Conservation (phyloP, 345 rosid species). For the Carallia brachiata region DNA sequence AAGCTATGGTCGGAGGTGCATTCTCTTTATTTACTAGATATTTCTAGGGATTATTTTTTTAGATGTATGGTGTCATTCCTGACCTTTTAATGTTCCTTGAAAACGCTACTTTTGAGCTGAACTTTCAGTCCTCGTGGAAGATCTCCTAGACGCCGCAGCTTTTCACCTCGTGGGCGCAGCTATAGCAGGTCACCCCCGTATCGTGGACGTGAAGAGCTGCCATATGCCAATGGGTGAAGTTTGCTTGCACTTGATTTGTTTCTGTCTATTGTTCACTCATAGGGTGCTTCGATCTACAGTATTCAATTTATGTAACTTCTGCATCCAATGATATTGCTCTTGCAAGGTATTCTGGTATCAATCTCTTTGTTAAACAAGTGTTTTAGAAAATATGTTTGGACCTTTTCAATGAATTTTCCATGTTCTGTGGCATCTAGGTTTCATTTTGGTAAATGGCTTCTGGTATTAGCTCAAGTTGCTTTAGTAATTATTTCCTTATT, state of each 20-base stretch:
- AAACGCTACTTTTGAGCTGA: conserved; percentile 33
- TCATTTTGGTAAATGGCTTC: no score
- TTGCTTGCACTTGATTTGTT: conserved; percentile 9
- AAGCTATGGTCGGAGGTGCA: conserved; percentile 75
- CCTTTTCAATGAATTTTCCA: no score
- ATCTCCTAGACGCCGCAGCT: conserved; percentile 71
- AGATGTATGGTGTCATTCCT: neutral
- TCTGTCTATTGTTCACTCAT: neutral
- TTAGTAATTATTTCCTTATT: no score
- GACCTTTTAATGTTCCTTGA: neutral
- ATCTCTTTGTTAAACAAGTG: no score
- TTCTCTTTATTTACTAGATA: neutral
- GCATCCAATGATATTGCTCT: no score
- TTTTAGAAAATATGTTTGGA: no score
- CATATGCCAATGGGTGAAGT: conserved; percentile 85
- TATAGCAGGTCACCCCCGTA: conserved; percentile 85
- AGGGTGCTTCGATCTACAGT: no score
- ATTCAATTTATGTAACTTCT: no score
- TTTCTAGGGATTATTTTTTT: no score
- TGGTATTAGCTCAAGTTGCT: no score
- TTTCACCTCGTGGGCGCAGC: conserved; percentile 87
- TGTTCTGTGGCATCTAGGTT: no score
- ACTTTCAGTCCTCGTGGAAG: conserved; percentile 88
- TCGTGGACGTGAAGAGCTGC: conserved; percentile 76
- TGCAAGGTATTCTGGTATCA: no score